Conservation (phyloP, 768 basidiomycete genomes). For the Xanthoconium purpureum region DNA sequence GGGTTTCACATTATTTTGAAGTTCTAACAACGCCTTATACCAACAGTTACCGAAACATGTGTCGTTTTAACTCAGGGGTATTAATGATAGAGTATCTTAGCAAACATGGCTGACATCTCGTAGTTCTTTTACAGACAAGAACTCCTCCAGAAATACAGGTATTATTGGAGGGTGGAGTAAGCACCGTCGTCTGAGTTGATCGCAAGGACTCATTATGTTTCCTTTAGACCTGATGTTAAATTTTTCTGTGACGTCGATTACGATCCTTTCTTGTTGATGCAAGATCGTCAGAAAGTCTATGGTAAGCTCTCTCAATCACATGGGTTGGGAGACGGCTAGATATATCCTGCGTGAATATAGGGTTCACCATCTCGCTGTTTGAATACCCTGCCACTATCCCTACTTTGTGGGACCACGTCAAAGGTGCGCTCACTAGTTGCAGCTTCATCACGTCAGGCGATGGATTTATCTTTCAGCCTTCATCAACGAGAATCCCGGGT, state of each 20-base stretch:
- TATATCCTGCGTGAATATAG: conserved; percentile 33
- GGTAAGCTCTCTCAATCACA: conserved; percentile 38
- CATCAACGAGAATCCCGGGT: conserved; percentile 56
- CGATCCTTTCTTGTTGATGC: conserved; percentile 82
- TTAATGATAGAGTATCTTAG: not conserved
- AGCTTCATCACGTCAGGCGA: not conserved
- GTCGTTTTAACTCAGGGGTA: conserved; percentile 90
- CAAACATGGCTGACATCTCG: not conserved
- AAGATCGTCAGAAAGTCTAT: conserved; percentile 78
- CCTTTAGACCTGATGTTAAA: conserved; percentile 64
- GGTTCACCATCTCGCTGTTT: conserved; percentile 74
- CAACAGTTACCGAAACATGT: conserved; percentile 87
- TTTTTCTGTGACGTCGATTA: conserved; percentile 78
- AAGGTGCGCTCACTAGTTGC: conserved; percentile 41
- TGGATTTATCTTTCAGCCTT: conserved; percentile 50
- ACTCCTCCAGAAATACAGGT: conserved; percentile 70
- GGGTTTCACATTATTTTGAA: not conserved
- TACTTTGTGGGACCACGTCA: conserved; percentile 73
- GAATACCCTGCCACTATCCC: conserved; percentile 82
- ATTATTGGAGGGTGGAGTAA: conserved; percentile 91
- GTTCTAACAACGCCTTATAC: conserved; percentile 5
- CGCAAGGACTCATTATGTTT: conserved; percentile 6
- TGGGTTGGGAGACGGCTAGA: conserved; percentile 20
- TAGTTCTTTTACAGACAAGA: conserved; percentile 85
- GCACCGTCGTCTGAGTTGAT: conserved; percentile 24